These are phyloP conservation scores for Herpetospermum pedunculosum DNA, from an alignment of 306 rosid genomes.

Conservation along the genomic window DNA sequence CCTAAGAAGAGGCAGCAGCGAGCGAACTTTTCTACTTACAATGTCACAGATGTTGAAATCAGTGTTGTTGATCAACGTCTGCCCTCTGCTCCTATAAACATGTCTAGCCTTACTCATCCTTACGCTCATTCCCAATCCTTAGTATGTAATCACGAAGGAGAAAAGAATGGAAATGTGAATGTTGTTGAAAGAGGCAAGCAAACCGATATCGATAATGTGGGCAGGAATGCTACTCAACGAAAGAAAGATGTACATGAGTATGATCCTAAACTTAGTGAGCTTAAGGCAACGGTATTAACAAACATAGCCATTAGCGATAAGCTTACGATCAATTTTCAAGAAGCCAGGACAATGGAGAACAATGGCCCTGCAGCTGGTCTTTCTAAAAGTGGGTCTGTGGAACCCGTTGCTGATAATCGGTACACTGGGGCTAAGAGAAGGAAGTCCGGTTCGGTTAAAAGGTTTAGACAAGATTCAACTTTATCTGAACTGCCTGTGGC, in stretches of 20 bases:
- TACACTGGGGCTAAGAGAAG: slow-evolving; percentile 75
- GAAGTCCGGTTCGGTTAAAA: slow-evolving; percentile 78
- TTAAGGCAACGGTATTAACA: slow-evolving; percentile 29
- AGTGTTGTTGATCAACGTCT: slow-evolving; percentile 20
- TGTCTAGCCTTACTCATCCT: slow-evolving; percentile 15
- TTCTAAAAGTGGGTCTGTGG: slow-evolving; percentile 23
- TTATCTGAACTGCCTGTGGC: slow-evolving; percentile 18
- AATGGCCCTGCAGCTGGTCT: slow-evolving; percentile 18
- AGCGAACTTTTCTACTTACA: slow-evolving; percentile 31
- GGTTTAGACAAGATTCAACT: slow-evolving; percentile 48
- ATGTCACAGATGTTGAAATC: slow-evolving; percentile 33
- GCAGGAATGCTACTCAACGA: slow-evolving; percentile 12
- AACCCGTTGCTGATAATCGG: slow-evolving; percentile 29
- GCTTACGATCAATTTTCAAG: slow-evolving; percentile 37
- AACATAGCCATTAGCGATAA: slow-evolving; percentile 31
- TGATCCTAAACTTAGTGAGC: slow-evolving; percentile 82
- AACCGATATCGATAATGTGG: slow-evolving; percentile 20
- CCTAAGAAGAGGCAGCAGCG: slow-evolving; percentile 65
- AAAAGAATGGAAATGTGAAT: slow-evolving; percentile 19
- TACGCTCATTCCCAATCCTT: slow-evolving; percentile 31
- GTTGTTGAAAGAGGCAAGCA: slow-evolving; percentile 13
- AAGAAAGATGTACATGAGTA: slow-evolving; percentile 33
- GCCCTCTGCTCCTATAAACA: slow-evolving; percentile 28
- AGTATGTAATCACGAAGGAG: slow-evolving; percentile 27
- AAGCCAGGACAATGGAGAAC: slow-evolving; percentile 20